Evolutionary conservation across 2,329 filamentous ascomycete genomes (phyloP), one percentile per base, ranked within the genome.

Genomic region (Aureobasidium musti): DNA sequence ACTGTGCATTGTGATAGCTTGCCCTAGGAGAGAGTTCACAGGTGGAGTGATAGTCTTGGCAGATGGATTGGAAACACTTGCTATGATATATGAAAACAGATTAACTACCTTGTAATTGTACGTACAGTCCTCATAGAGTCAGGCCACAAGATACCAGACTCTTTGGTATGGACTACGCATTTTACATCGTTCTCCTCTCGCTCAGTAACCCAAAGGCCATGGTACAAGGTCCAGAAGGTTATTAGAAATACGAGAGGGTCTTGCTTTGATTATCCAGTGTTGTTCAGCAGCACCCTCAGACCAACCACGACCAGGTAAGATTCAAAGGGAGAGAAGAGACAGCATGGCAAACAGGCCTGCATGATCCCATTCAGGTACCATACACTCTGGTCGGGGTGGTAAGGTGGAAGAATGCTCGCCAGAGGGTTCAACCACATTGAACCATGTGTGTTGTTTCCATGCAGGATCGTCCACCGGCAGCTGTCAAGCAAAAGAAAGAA

Each of bases 171-270:
- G 57, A 49, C 43, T 23, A 49, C 57, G 57, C 57, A 49, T 61
- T 39, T 59, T 17, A 59, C 56, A 49, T 61, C 43, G n/a, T 50
- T 61, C 41, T 61, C 57, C 41, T 50, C 57, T 61, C 57, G 57
- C 57, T 61, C 43, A 50, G 57, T 49, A 61, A 61, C 57, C 57
- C 57, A 61, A 50, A 61, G 39, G 57, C 57, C 57, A 61, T 49
- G 57, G 30, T 13, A 39, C 21, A 37, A 61, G 57, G 43, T 61
- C 57, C 26, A 33, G 56, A 13, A 47, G 56, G 56, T 59, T 59
- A 47, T 47, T 59, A 47, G 39, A 59, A 33, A 45, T 47, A 59
- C 56, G 56, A 59, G 56, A 47, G 56, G 39, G n/a, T n/a, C 26
- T 30, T 23, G 45, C 23, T 17, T 5, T 28, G 23, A 39, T 2